Base-by-base conservation (phyloP, 108 stramenopile genomes). In the Pseudonitzschia delicatissima region DNA sequence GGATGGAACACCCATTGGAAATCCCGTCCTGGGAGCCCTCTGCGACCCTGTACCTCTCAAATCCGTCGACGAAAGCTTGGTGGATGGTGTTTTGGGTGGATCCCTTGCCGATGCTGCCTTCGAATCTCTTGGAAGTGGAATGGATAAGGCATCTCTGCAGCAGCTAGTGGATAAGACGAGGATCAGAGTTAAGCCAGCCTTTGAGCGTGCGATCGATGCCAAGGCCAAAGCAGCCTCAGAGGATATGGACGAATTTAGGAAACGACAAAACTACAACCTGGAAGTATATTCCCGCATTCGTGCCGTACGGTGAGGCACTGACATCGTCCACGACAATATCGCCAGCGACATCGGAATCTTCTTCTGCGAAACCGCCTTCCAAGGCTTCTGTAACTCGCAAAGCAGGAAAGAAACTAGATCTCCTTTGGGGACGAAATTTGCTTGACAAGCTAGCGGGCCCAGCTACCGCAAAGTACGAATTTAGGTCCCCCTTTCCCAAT, bases 1-100 rank as follows among this genome's bases (percentile, higher is more conserved):
- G 28, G 84, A 85, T 66, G 84, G 84, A 13, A 85, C 78, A 15
- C 63, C 72, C 15, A 69, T 80, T 11, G 84, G 84, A 9, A 85
- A 80, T 48, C 84, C 84, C 18, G 84, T 82, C 1, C 29, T 85
- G 35, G 84, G 84, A 7, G 76, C 51, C 18, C 62, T 85, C 2
- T 85, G 84, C 35, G 42, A 66, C 25, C 76, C 81, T 3, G 79
- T 66, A 12, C 69, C 77, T 1, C 39, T 82, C 21, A 33, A 63
- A 62, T 65, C 64, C 3, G 32, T 82, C 34, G 68, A 82, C 52
- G 62, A 23, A 9, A 53, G 20, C 0, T 32, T 75, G 42, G 64
- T 57, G 2, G 53, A 33, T 12, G 62, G 45, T 20, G 52, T 85
- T n/a, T 15, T 55, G 0, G 32, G 31, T 27, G 31, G 31, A 33